Base-by-base conservation (phyloP, 768 basidiomycete genomes). In the Hericium alpestre region DNA sequence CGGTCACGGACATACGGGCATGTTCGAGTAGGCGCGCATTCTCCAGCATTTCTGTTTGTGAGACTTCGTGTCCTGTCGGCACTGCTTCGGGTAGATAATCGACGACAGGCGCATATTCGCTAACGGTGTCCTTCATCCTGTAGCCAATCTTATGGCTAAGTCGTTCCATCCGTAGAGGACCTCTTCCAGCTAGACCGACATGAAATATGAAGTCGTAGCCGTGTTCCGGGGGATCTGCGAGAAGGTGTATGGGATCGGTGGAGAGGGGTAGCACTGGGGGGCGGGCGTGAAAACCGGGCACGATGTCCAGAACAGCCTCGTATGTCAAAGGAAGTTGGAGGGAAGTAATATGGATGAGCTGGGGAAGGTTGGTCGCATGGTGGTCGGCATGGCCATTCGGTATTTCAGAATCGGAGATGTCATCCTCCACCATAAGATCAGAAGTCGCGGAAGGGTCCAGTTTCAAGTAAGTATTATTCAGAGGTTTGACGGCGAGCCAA, bases 181-280 rank as follows among this genome's bases (percentile, higher is more conserved):
- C 86, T 10, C 83, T 75, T n/a, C 82, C 81, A 7, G 84, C 85
- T 18, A 84, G 79, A 1, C 86, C 86, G 38, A 87, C 74, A 60
- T 88, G 86, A 62, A 87, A 79, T 52, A 87, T 77, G 60, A 88
- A 79, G 63, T 87, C 86, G 63, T 82, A 88, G 25, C 83, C 83
- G 49, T 68, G 68, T 27, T 70, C 67, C n/a, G 76, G 75, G 11
- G 67, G 61, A 0, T 78, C 76, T 2, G 76, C 68, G 27, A 75
- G 61, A 4, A 75, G 72, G 0, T 75, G 65, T 13, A 78, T 70
- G 10, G 53, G 57, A n/a, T 56, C 57, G 27, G 54, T 55, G 4
- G 60, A 52, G 13, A 41, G 55, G 0, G 57, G 57, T 5, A 78
- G 65, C n/a, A 67, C 51, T 6, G 86, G 86, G 0, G 86, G 86